Evolutionary conservation across 352 stramenopile species (phyloP).

Genomic region (Phytophthora parvispora): DNA sequence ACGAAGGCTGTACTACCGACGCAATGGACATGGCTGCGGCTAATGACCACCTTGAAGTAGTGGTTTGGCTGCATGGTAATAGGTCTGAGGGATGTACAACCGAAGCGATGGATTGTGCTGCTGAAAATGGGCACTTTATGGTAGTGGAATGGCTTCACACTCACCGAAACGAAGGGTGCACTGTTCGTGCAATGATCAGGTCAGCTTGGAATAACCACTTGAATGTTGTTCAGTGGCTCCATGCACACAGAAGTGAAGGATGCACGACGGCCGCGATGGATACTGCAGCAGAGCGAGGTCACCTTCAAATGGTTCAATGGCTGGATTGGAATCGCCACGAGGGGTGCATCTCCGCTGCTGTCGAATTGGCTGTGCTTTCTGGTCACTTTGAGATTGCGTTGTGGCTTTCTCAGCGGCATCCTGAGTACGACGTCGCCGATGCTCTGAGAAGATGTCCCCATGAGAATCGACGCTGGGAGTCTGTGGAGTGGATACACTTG

Average conservation of each 20-base stretch:
- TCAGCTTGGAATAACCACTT: constrained; percentile 7
- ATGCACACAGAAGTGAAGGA: constrained; percentile 3
- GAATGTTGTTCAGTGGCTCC: constrained; percentile 1
- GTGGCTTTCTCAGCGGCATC: constrained; percentile 3
- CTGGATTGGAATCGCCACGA: background rate
- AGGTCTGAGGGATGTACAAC: constrained; percentile 7
- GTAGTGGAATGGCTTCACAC: constrained; percentile 18
- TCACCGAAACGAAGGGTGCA: constrained; percentile 3
- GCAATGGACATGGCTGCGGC: background rate
- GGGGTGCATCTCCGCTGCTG: constrained; percentile 1
- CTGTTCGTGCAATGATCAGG: constrained; percentile 3
- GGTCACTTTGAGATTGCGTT: constrained; percentile 4
- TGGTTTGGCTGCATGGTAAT: constrained; percentile 17
- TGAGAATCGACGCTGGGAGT: constrained; percentile 4
- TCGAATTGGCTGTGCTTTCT: constrained; percentile 13
- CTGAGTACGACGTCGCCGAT: constrained; percentile 2
- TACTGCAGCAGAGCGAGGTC: background rate
- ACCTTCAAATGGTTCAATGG: constrained; percentile 14
- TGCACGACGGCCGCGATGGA: constrained; percentile 8
- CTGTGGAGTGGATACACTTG: constrained; percentile 5
- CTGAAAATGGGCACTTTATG: background rate
- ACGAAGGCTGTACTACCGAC: background rate
- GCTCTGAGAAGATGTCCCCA: background rate
- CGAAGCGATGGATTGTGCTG: constrained; percentile 13
- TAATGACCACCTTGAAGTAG: background rate